Evolutionary conservation across 108 stramenopile species (phyloP).

Genomic region (Discostella pseudostelligera): DNA sequence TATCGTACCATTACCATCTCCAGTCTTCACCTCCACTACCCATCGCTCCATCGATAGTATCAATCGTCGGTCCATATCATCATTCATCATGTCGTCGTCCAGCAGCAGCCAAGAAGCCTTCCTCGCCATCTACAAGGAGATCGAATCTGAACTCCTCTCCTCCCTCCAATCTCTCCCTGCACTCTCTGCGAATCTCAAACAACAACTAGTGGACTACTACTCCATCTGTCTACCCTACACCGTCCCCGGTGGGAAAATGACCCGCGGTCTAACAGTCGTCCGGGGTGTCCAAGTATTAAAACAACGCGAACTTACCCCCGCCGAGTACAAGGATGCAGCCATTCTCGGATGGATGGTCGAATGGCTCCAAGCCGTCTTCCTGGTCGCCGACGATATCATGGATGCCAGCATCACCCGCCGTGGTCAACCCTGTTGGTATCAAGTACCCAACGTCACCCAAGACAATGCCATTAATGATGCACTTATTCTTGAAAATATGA

Average conservation of each 20-base stretch:
- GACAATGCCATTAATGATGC: conserved; percentile 96
- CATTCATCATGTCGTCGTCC: too few relatives aligned
- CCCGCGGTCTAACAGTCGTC: conserved; percentile 86
- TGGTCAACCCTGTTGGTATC: conserved; percentile 98
- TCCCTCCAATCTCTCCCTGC: conserved; percentile 68
- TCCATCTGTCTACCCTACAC: conserved; percentile 87
- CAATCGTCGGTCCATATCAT: too few relatives aligned
- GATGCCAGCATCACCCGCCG: conserved; percentile 95
- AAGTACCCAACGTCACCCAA: conserved; percentile 62
- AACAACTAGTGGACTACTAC: conserved; percentile 59
- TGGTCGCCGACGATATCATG: conserved; percentile 99
- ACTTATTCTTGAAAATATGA: conserved; percentile 90
- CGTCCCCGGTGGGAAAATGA: conserved; percentile 94
- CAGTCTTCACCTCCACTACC: too few relatives aligned
- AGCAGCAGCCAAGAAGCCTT: conserved; percentile 35
- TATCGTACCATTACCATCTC: too few relatives aligned
- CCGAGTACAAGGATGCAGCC: conserved; percentile 54
- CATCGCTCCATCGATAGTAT: too few relatives aligned
- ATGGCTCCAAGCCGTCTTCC: conserved; percentile 96
- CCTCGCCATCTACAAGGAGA: conserved; percentile 55
- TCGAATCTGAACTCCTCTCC: conserved; percentile 56
- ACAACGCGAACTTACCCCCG: conserved; percentile 44
- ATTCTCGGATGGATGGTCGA: conserved; percentile 97
- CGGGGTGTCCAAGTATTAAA: conserved; percentile 57
- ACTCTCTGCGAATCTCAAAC: conserved; percentile 48